Evolutionary conservation across 2,329 filamentous ascomycete species (phyloP).

Genomic region (Ophiostoma himal-ulmi): DNA sequence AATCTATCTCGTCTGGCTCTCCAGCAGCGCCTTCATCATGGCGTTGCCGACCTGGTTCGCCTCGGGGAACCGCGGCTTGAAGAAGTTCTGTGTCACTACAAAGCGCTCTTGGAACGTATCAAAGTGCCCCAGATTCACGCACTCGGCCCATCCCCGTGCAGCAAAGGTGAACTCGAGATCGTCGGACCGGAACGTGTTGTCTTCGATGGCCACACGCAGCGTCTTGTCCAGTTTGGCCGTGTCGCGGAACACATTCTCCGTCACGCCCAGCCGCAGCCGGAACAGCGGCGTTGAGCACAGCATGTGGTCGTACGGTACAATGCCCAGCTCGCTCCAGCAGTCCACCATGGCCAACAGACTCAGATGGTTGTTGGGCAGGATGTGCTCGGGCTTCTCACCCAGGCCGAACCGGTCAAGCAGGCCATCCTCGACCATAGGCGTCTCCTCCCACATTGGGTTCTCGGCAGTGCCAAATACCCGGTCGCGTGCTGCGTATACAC

Average conservation of each 20-base stretch:
- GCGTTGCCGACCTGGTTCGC: slow-evolving; percentile 84
- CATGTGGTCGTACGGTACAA: slow-evolving; percentile 98
- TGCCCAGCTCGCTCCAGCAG: slow-evolving; percentile 91
- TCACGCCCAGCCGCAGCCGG: slow-evolving; percentile 93
- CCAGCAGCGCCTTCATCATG: slow-evolving; percentile 94
- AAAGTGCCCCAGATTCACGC: slow-evolving; percentile 85
- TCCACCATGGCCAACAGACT: slow-evolving; percentile 94
- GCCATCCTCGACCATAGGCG: slow-evolving; percentile 71
- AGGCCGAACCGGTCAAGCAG: slow-evolving; percentile 86
- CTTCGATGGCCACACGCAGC: slow-evolving; percentile 77
- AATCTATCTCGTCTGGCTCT: slow-evolving; percentile 55
- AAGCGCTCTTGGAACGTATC: slow-evolving; percentile 90
- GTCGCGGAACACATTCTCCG: slow-evolving; percentile 89
- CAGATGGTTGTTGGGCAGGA: slow-evolving; percentile 83
- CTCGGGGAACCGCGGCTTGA: slow-evolving; percentile 81
- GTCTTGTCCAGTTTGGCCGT: slow-evolving; percentile 73
- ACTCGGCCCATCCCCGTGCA: slow-evolving; percentile 90
- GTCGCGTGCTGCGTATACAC: slow-evolving; percentile 61
- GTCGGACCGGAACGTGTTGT: slow-evolving; percentile 88
- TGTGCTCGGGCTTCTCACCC: slow-evolving; percentile 49
- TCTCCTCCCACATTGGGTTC: slow-evolving; percentile 51
- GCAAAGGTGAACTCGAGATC: slow-evolving; percentile 98
- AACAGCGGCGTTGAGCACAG: slow-evolving; percentile 98
- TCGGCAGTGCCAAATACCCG: slow-evolving; percentile 72
- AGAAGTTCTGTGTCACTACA: slow-evolving; percentile 82